phyloP scores from a whole-genome alignment of 768 basidiomycete genomes.

The Termitomyces sp. region DNA sequence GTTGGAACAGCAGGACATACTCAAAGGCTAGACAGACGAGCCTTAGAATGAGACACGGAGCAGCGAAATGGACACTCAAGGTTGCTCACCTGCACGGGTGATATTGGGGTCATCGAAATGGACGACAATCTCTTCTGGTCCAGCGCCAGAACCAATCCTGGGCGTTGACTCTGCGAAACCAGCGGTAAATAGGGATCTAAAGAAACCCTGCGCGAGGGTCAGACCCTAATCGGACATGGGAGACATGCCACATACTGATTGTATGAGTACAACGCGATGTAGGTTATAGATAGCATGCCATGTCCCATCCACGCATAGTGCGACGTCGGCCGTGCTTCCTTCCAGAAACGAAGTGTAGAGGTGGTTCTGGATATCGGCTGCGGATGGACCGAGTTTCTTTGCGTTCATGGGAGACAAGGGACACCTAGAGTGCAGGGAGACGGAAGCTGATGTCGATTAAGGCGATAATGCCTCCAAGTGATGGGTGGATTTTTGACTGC shows the following conservation, averaged over 20 bases:
- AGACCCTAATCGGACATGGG: neutral
- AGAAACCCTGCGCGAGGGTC: constrained; percentile 62
- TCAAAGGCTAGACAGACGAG: constrained; percentile 65
- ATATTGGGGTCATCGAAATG: constrained; percentile 85
- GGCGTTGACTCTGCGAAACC: constrained; percentile 65
- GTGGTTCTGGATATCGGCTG: constrained; percentile 65
- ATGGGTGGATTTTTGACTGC: neutral
- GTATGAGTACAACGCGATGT: constrained; percentile 85
- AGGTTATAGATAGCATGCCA: constrained; percentile 73
- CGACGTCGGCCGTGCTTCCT: constrained; percentile 74
- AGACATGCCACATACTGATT: constrained; percentile 54
- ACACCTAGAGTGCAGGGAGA: neutral
- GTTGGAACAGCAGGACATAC: constrained; percentile 42
- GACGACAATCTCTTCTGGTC: constrained; percentile 59
- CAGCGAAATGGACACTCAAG: constrained; percentile 9
- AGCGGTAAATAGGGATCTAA: constrained; percentile 80
- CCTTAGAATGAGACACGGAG: constrained; percentile 1
- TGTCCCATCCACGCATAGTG: constrained; percentile 60
- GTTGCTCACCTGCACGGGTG: constrained; percentile 69
- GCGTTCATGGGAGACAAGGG: constrained; percentile 20
- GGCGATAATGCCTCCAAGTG: neutral
- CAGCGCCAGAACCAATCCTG: constrained; percentile 22
- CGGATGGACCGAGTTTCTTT: constrained; percentile 40
- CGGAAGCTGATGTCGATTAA: constrained; percentile 1
- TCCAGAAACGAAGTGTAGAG: constrained; percentile 72